Percentiles rank a stretch among this genome's conserved stretches.
These are phyloP conservation scores for Phytopythium cucurbitacearum DNA, from an alignment of 352 stramenopile genomes.

Conservation along the genomic window DNA sequence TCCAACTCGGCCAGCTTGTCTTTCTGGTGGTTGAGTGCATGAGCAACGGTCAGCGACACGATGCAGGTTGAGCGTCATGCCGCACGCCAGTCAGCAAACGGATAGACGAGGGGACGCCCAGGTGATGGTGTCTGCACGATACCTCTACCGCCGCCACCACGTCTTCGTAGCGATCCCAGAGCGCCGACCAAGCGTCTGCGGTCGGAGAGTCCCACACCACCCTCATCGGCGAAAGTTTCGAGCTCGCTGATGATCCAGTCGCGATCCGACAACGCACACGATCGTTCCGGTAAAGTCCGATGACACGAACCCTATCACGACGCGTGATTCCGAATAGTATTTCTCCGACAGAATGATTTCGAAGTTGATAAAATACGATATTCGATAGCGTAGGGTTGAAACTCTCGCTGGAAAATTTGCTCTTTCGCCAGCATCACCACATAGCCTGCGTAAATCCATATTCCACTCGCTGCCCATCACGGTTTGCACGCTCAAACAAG, in stretches of 20 bases:
- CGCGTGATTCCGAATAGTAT: no score
- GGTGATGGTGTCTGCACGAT: no score
- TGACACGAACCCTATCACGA: background rate
- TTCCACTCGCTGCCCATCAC: background rate
- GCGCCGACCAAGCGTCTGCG: no score
- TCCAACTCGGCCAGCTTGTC: slow-evolving; percentile 53
- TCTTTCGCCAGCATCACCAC: background rate
- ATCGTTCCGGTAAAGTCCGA: slow-evolving; percentile 2
- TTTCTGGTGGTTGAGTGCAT: slow-evolving; percentile 29
- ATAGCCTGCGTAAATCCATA: slow-evolving; percentile 3
- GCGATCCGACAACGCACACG: background rate
- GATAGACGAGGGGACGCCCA: no score
- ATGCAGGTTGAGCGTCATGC: background rate
- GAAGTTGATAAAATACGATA: no score
- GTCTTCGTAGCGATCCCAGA: no score
- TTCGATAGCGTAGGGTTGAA: no score
- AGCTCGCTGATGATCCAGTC: no score
- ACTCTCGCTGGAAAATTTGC: background rate
- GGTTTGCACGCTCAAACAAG: no score
- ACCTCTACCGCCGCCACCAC: no score
- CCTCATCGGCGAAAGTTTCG: background rate
- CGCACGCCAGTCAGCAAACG: no score
- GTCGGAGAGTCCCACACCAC: background rate
- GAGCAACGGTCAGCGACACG: slow-evolving; percentile 8
- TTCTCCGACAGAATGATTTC: no score